Percentiles rank a stretch among this genome's conserved stretches.
phyloP scores from a whole-genome alignment of 352 stramenopile species.

The Pilasporangium apinafurcum region DNA sequence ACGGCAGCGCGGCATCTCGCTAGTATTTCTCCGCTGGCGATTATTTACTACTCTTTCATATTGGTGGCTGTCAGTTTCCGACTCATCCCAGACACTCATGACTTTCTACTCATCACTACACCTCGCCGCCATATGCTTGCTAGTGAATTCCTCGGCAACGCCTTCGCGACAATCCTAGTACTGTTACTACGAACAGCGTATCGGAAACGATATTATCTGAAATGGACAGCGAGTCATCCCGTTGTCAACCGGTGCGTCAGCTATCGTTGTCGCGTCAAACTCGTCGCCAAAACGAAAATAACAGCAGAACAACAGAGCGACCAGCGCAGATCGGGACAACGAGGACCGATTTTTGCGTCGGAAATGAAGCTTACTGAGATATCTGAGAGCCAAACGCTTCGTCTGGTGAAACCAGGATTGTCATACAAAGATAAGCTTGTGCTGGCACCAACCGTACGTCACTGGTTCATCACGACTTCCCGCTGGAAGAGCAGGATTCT shows the following conservation, averaged over 20 bases:
- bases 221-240: not conserved
- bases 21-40: not conserved
- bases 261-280: slow-evolving; percentile 10
- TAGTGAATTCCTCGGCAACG: slow-evolving; percentile 7
- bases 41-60: not conserved
- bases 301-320: too few relatives aligned
- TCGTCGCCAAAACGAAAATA: too few relatives aligned
- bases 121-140: not conserved
- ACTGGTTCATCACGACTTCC: too few relatives aligned
- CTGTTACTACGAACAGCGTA: slow-evolving; percentile 6
- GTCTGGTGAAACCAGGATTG: not conserved
- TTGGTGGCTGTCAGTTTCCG: not conserved
- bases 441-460: too few relatives aligned
- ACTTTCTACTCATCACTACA: not conserved
- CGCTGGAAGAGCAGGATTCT: too few relatives aligned
- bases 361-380: too few relatives aligned
- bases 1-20: not conserved
- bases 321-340: too few relatives aligned
- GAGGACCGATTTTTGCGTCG: too few relatives aligned
- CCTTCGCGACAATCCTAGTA: slow-evolving; percentile 4
- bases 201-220: slow-evolving; percentile 4
- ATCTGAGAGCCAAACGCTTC: not conserved
- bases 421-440: slow-evolving; percentile 2
- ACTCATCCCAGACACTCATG: slow-evolving; percentile 1
- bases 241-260: slow-evolving; percentile 11